Evolutionary conservation across 2,329 filamentous ascomycete species (phyloP), one percentile per base, ranked within the genome.

Genomic region (Colletotrichum eleusines): DNA sequence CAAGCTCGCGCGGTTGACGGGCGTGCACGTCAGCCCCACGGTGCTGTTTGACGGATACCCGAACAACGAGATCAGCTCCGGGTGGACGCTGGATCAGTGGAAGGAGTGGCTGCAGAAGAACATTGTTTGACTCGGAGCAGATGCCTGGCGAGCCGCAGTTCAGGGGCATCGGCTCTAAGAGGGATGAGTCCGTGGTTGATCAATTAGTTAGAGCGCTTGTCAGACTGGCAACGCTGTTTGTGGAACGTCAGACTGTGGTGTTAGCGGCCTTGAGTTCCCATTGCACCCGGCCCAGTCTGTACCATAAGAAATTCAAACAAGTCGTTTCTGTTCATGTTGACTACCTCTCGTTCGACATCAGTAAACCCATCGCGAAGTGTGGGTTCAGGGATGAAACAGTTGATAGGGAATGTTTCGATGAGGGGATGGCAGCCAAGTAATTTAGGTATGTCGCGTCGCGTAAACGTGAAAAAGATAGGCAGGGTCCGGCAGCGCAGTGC

Each of bases 11-110:
- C 85, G 95, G 53, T 82, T 96, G 74, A 88, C 93, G 11, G 92
- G 95, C 16, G 89, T 97, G 53, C 95, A 98, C 83, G 94, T 98
- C 50, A 95, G 94, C 51, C 95, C 95, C 1, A 98, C 95, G 0
- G 94, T 95, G 26, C 86, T 97, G 60, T 95, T 97, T 80, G 90
- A 98, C 81, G 94, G 95, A 0, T 88, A 97, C 31, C 91, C 97
- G 60, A 92, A 93, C 77, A 89, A 89, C 74, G 89, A 92, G 61
- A 92, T 97, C 74, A 92, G 90, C 73, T 95, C 92, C 69, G 88
- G 90, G 31, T 98, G 94, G 89, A 91, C 88, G 0, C 85, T 85
- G 75, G 89, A 92, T 69, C 92, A 97, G 82, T 98, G 95, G 95
- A 86, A 91, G 77, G 91, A 94, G 81, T 98, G 92, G 92, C 80